Conservation (phyloP, 208 protist genomes). For the Phytomonas sp. region DNA sequence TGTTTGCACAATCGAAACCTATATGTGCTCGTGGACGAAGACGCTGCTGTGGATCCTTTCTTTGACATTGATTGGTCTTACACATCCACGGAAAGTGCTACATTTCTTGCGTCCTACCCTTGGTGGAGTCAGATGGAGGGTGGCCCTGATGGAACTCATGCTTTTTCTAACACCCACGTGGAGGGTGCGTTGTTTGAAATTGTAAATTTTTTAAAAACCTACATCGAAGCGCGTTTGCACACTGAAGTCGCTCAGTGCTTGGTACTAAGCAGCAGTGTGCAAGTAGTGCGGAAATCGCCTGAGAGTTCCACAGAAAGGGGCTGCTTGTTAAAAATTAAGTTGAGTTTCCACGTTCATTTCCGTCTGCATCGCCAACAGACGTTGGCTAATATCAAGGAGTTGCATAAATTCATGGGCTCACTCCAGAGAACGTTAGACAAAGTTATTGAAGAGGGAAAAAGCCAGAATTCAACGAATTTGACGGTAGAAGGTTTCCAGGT, state of each 20-base stretch:
- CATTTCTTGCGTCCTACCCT: not conserved
- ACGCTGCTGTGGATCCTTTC: conserved; percentile 62
- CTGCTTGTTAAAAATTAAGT: conserved; percentile 28
- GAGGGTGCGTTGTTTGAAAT: conserved; percentile 34
- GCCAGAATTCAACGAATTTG: not conserved
- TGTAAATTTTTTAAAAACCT: conserved; percentile 22
- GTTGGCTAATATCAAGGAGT: conserved; percentile 38
- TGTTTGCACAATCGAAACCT: conserved; percentile 40
- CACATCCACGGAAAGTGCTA: not conserved
- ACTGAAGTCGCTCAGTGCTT: conserved; percentile 35
- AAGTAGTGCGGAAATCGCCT: conserved; percentile 5
- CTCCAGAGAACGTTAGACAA: conserved; percentile 4
- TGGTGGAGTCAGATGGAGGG: not conserved
- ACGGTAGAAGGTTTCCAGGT: not conserved
- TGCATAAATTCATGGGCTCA: conserved; percentile 48
- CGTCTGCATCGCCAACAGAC: conserved; percentile 30
- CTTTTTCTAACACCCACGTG: conserved; percentile 6
- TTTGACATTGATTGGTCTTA: conserved; percentile 76
- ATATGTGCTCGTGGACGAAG: conserved; percentile 73
- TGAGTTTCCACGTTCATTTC: conserved; percentile 83
- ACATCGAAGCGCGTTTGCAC: conserved; percentile 28
- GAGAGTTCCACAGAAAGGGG: not conserved
- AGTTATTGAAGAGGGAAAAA: not conserved
- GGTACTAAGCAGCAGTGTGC: conserved; percentile 63
- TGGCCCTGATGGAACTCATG: not conserved